Evolutionary conservation across 2,329 filamentous ascomycete genomes (phyloP), one percentile per base, ranked within the genome.

Genomic region (Neofusicoccum umdonicola): DNA sequence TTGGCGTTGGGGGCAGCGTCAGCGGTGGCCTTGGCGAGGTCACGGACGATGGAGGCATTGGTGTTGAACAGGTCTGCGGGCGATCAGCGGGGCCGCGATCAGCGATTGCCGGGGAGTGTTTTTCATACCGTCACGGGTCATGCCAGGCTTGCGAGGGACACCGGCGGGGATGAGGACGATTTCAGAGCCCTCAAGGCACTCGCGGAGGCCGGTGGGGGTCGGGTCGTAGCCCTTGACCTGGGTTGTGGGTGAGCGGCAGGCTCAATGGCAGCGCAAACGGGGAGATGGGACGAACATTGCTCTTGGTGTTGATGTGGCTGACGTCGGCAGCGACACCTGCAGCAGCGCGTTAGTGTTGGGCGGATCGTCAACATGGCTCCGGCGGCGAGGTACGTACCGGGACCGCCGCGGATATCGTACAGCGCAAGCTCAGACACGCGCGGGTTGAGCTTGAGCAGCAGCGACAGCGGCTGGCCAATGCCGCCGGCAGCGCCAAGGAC

Each of bases 291-390:
- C 78, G 66, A 80, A 83, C 81, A 74, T 82, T 89, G 85, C 91
- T 94, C 89, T 96, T 96, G 83, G 94, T 97, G 90, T 98, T 98
- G 88, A 99, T 93, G 87, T 99, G 95, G 77, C 91, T 91, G 82
- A 99, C 88, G 82, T 99, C 95, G 79, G 95, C 95, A 74, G 94
- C 95, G 81, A 99, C 95, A 90, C 94, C 94, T 95, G 66, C 13
- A 35, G 44, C 22, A 37, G 13, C 6, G 50, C 19, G 61, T 63
- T 35, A 63, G 61, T 41, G 31, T n/a, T 39, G 11, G 27, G 19
- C 39, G 19, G 35, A 27, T 63, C 39, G 15, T 42, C 37, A 15
- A 48, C 8, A n/a, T 41, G 37, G n/a, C 58, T 42, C n/a, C 27
- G 39, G n/a, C 34, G 44, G 27, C 34, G 61, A 31, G 65, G 39